Base-by-base conservation (phyloP, 805 yeast species). In the Jamesozyma gamospora region DNA sequence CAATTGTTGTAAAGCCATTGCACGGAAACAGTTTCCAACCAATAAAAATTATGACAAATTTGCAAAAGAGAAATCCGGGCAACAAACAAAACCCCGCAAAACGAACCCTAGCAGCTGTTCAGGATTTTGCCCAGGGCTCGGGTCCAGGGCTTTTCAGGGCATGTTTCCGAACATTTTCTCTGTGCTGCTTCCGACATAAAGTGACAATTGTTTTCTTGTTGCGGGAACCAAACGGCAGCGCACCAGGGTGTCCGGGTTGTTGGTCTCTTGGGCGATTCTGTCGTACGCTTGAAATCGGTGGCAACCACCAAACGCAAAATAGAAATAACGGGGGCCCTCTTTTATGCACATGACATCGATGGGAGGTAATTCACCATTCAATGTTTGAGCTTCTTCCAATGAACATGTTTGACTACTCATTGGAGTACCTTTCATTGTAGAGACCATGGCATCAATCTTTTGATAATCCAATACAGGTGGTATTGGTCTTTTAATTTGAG, bases 241-340 rank as follows among this genome's bases (percentile, higher is more conserved):
- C 9, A 86, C 94, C 63, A 70, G 50, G 18, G 60, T 55, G 13
- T 59, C 62, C 31, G 41, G 40, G 12, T 46, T 40, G 3, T 43
- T 47, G 3, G 60, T 54, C 25, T 69, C 71, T 1, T 67, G 64
- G 31, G 65, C 68, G 14, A 55, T 40, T 30, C 70, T 62, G 41
- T 84, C 92, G 54, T 86, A 86, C 0, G 94, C 94, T 57, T 85
- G 94, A 49, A 85, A 80, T 45, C 95, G 62, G 55, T 85, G 95
- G 55, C 95, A 85, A 0, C 95, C 95, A 6, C 95, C 95, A 61
- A 85, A 85, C 1, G 88, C 94, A 60, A 82, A 84, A 53, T 79
- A 84, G 56, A 70, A 71, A 28, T 61, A 67, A 36, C 72, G 62
- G 1, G 85, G 90, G 7, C 71, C 56, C 32, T 80, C 81, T 32